Evolutionary conservation across 129 eudicot genomes (phyloP).

Genomic region (Ambrosia trifida): DNA sequence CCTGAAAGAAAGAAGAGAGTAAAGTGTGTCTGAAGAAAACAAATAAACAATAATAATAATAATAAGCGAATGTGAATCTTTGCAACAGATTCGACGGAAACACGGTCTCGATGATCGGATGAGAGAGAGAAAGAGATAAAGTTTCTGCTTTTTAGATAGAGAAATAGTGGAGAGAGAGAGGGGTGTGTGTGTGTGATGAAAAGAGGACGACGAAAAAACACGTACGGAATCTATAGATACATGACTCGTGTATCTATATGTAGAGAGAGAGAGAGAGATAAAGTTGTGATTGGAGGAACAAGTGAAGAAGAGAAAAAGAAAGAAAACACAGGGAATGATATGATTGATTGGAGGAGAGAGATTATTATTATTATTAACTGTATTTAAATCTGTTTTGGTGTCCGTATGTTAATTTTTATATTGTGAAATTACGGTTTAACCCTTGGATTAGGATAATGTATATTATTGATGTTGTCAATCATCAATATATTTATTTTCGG

Average conservation of each 20-base stretch:
- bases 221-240: constrained; percentile 35
- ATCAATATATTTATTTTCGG: no score
- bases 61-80: constrained; percentile 31
- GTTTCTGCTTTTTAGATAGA: constrained; percentile 27
- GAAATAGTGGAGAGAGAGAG: constrained; percentile 35
- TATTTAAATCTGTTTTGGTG: constrained; percentile 45
- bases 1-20: constrained; percentile 43
- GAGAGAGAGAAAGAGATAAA: constrained; percentile 24
- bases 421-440: constrained; percentile 1
- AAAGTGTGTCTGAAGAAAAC: constrained; percentile 9
- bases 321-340: constrained; percentile 36
- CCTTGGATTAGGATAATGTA: not conserved
- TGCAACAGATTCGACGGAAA: constrained; percentile 29
- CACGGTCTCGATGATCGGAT: constrained; percentile 44
- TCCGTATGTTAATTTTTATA: constrained; percentile 27
- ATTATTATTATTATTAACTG: constrained; percentile 30
- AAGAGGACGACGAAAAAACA: constrained; percentile 14
- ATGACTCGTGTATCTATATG: constrained; percentile 27
- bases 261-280: constrained; percentile 47
- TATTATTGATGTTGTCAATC: not conserved
- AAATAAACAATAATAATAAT: not conserved
- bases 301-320: constrained; percentile 8
- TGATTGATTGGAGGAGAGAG: constrained; percentile 45
- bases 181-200: constrained; percentile 26
- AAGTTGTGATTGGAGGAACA: constrained; percentile 37